Evolutionary conservation across 2,329 filamentous ascomycete genomes (phyloP).

Genomic region (Fusarium sarcochroum): DNA sequence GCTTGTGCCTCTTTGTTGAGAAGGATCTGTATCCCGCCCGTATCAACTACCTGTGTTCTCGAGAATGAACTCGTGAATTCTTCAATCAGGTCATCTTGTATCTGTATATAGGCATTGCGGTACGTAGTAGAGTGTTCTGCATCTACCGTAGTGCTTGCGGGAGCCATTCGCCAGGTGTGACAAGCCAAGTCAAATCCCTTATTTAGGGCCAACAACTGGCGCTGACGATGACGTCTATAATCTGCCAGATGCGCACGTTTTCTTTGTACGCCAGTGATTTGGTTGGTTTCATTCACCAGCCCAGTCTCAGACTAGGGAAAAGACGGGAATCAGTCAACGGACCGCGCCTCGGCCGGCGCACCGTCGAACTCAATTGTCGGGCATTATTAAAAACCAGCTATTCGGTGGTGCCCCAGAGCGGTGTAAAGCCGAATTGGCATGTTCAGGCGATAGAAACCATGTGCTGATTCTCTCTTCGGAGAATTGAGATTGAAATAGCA

Average conservation of each 20-base stretch:
- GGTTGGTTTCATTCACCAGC: slow-evolving; percentile 44
- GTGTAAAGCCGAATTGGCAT: slow-evolving; percentile 30
- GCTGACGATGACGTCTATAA: slow-evolving; percentile 33
- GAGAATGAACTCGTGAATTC: slow-evolving; percentile 14
- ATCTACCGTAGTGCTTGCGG: background rate
- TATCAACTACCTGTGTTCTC: slow-evolving; percentile 4
- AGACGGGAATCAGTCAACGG: slow-evolving; percentile 49
- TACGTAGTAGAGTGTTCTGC: background rate
- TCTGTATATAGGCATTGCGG: background rate
- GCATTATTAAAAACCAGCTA: slow-evolving; percentile 30
- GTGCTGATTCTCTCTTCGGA: background rate
- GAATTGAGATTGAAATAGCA: background rate
- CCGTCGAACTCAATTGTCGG: slow-evolving; percentile 49
- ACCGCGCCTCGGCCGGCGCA: slow-evolving; percentile 48
- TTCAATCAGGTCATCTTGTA: background rate
- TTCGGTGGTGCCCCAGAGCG: slow-evolving; percentile 29
- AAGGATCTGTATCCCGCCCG: slow-evolving; percentile 21
- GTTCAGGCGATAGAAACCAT: background rate
- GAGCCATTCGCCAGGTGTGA: slow-evolving; percentile 11
- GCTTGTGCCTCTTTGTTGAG: slow-evolving; percentile 14
- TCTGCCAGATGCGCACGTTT: slow-evolving; percentile 34
- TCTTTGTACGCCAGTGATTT: slow-evolving; percentile 28
- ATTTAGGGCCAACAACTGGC: slow-evolving; percentile 22
- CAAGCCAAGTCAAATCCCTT: slow-evolving; percentile 6
- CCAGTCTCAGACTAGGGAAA: slow-evolving; percentile 47